Base-by-base conservation (phyloP, 1,284 basidiomycete species). In the Melanopsichium pennsylvanicum region DNA sequence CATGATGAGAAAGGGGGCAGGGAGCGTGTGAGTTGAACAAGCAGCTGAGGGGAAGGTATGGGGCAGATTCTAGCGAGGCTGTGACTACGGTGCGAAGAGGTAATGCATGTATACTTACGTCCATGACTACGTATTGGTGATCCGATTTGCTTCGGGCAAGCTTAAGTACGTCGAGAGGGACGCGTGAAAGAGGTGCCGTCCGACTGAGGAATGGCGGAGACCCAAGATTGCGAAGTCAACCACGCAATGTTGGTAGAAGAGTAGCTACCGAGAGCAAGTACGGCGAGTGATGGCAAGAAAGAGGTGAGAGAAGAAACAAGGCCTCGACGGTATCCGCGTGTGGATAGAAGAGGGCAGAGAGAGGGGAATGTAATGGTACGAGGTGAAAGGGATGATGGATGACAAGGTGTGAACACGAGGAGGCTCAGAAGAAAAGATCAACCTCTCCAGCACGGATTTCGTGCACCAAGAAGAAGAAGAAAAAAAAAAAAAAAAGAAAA, bases 321-420 rank as follows among this genome's bases (percentile, higher is more conserved):
- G 34, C 43, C 59, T 62, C 52, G 36, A 50, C 11, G 29, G 35
- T 37, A 51, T 62, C 59, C 59, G 47, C 59, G 40, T 49, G 23
- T 64, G 61, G 55, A 57, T 45, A 45, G 27, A 4, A 35, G 41
- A 37, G 40, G 51, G 26, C 10, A 18, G 15, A 19, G 45, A 25
- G 8, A 16, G 25, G 31, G 18, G 15, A 19, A 36, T 6, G 19
- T 21, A 43, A 33, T 32, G 52, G 31, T 52, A 43, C 34, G n/a
- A 33, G 40, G 50, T 26, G 45, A 45, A 27, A 55, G 22, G 32
- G 32, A 50, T 12, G 36, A 4, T n/a, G n/a, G n/a, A n/a, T n/a
- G 31, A 3, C 4, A 35, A 9, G n/a, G 26, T 32, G 44, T 19
- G 37, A 26, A 35, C 22, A 37, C 8, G 51, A 43, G 19, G 34